Evolutionary conservation across 1,284 basidiomycete genomes (phyloP).

Genomic region (Anthracocystis walkeri): DNA sequence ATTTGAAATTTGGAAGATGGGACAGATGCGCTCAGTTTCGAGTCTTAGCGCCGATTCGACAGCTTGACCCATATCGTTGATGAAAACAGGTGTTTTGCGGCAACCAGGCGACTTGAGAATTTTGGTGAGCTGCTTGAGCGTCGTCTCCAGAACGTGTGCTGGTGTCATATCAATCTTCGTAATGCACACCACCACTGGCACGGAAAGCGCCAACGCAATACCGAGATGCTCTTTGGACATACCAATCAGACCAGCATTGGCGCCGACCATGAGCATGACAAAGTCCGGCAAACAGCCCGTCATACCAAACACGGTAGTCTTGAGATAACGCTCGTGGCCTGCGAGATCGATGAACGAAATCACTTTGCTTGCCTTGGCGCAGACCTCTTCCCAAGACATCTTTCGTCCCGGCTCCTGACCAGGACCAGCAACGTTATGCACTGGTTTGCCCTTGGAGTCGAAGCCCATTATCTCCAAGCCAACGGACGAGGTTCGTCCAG

Average conservation of each 20-base stretch:
- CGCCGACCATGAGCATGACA: slow-evolving; percentile 94
- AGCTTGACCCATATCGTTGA: slow-evolving; percentile 53
- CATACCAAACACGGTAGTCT: slow-evolving; percentile 94
- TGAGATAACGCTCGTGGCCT: slow-evolving; percentile 71
- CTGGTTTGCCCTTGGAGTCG: slow-evolving; percentile 54
- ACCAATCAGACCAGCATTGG: slow-evolving; percentile 91
- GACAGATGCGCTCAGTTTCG: slow-evolving; percentile 76
- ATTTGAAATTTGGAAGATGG: slow-evolving; percentile 93
- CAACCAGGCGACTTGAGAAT: slow-evolving; percentile 94
- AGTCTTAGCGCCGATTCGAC: slow-evolving; percentile 62
- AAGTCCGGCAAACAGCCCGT: slow-evolving; percentile 95
- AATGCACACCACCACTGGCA: slow-evolving; percentile 92
- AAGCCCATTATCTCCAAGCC: slow-evolving; percentile 85
- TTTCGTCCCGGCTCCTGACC: slow-evolving; percentile 51
- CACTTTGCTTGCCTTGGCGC: slow-evolving; percentile 87
- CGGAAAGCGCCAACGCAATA: slow-evolving; percentile 90
- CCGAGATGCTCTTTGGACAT: slow-evolving; percentile 96
- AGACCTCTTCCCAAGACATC: slow-evolving; percentile 90
- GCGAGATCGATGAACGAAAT: slow-evolving; percentile 82
- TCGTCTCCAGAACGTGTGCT: slow-evolving; percentile 86
- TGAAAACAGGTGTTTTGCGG: slow-evolving; percentile 67
- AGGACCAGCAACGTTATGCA: slow-evolving; percentile 45
- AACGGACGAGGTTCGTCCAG: slow-evolving; percentile 91
- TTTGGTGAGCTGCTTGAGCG: slow-evolving; percentile 90
- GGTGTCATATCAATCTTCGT: slow-evolving; percentile 99